A percentile compares a stretch with the other conserved stretches of the same genome.
Evolutionary conservation across 2,329 filamentous ascomycete species (phyloP).

Genomic region (Huntiella moniliformis): DNA sequence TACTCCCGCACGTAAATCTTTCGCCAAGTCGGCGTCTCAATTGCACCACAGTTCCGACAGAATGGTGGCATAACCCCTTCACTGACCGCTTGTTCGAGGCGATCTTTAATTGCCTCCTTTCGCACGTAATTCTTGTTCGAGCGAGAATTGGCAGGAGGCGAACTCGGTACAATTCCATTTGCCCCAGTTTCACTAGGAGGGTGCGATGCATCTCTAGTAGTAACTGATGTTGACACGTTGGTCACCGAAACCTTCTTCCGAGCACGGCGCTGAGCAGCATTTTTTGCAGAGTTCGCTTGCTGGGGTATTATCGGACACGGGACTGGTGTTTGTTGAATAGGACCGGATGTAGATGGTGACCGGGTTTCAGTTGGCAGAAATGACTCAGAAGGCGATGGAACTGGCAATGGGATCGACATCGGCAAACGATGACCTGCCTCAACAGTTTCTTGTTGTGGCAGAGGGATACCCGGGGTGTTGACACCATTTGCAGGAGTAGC

Average conservation of each 20-base stretch:
- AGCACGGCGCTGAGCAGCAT: not conserved
- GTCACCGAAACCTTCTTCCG: slow-evolving; percentile 1
- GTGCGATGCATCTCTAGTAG: slow-evolving; percentile 23
- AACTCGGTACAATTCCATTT: slow-evolving; percentile 17
- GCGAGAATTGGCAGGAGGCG: slow-evolving; percentile 21
- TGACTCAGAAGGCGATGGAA: too few species aligned
- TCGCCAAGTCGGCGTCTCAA: slow-evolving; percentile 91
- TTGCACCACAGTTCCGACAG: slow-evolving; percentile 83
- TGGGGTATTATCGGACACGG: too few species aligned
- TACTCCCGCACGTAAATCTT: slow-evolving; percentile 72
- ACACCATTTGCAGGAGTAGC: too few species aligned
- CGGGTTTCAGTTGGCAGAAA: not conserved
- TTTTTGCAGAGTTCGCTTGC: not conserved
- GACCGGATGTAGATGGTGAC: not conserved
- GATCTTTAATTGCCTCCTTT: slow-evolving; percentile 41
- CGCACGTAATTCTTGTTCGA: slow-evolving; percentile 46
- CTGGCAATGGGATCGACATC: too few species aligned
- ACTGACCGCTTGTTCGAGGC: slow-evolving; percentile 44
- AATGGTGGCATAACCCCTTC: slow-evolving; percentile 72
- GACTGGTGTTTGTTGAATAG: not conserved
- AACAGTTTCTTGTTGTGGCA: too few species aligned
- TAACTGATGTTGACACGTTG: not conserved
- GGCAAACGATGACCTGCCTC: too few species aligned
- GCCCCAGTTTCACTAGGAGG: slow-evolving; percentile 25
- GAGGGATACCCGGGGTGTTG: too few species aligned